Evolutionary conservation across 306 rosid species (phyloP), one percentile per base, ranked within the genome.

Genomic region (Gynostemma pentaphyllum): DNA sequence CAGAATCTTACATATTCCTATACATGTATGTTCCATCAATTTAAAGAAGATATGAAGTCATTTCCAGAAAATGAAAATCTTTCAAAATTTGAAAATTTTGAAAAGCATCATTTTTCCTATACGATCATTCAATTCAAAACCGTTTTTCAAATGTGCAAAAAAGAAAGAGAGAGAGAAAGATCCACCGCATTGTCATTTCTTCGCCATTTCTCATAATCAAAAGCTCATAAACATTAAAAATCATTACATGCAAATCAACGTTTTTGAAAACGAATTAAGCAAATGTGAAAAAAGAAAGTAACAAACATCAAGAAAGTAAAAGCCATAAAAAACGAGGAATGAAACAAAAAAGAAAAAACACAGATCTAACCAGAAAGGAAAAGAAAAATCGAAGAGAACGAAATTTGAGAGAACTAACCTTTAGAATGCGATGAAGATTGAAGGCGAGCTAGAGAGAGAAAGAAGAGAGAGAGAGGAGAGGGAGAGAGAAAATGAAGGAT

Each of bases 381-480:
- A 4, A 47, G 24, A 32, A 15, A 13, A 19, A 34, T 36, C 13
- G 4, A 47, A n/a, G 61, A 48, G 48, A 23, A 30, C 15, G 40
- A 70, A 37, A 26, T 74, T 73, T 66, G 66, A 5, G 45, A 53
- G 76, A 66, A 72, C 56, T 9, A 40, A 19, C 51, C 69, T 27
- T 45, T 37, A 1, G 24, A 46, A 18, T 29, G 71, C 18, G n/a
- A 52, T 26, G 47, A 16, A 64, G 16, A 27, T 15, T 8, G 50
- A 64, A 4, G 30, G 19, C 57, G 70, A 5, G n/a, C 13, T 26
- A 42, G 1, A 9, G 21, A 19, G 7, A 8, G 24, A 16, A 34
- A 34, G 56, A 64, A 4, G 29, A 37, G 11, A 27, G 19, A 45
- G 54, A 39, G 16, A 37, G 57, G 30, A 28, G 69, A 50, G 68